phyloP scores from a whole-genome alignment of 768 basidiomycete species.

The Pulveroboletus sp. region DNA sequence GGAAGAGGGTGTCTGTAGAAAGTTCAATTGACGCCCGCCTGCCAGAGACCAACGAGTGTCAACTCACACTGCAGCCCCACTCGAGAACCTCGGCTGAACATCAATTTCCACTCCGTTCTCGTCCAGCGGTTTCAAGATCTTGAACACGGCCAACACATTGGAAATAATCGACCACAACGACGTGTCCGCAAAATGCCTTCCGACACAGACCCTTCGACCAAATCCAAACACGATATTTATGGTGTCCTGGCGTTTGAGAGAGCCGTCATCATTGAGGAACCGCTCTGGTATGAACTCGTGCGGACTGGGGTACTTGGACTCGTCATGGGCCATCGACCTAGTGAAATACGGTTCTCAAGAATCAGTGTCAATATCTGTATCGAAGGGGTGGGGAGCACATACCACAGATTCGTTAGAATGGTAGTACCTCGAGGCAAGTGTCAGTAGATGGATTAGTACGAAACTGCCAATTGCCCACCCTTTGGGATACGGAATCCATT shows the following conservation, averaged over 20 bases:
- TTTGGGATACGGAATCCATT: constrained; percentile 38
- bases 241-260: background rate
- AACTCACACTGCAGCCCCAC: background rate
- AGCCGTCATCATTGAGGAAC: constrained; percentile 26
- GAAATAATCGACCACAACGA: constrained; percentile 4
- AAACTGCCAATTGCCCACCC: constrained; percentile 7
- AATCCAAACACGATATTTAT: constrained; percentile 7
- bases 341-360: background rate
- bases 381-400: background rate
- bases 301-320: constrained; percentile 34
- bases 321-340: constrained; percentile 9
- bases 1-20: background rate
- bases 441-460: background rate
- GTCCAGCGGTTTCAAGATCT: background rate
- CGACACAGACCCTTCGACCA: constrained; percentile 17
- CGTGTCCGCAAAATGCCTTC: constrained; percentile 6
- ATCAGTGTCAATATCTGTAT: too few relatives aligned
- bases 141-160: background rate
- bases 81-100: background rate
- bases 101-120: background rate
- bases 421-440: constrained; percentile 10
- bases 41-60: too few relatives aligned
- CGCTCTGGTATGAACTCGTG: constrained; percentile 36
- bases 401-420: constrained; percentile 29
- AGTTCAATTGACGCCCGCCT: background rate